Evolutionary conservation across 2,329 filamentous ascomycete species (phyloP).

Genomic region (Eutypella sp.): DNA sequence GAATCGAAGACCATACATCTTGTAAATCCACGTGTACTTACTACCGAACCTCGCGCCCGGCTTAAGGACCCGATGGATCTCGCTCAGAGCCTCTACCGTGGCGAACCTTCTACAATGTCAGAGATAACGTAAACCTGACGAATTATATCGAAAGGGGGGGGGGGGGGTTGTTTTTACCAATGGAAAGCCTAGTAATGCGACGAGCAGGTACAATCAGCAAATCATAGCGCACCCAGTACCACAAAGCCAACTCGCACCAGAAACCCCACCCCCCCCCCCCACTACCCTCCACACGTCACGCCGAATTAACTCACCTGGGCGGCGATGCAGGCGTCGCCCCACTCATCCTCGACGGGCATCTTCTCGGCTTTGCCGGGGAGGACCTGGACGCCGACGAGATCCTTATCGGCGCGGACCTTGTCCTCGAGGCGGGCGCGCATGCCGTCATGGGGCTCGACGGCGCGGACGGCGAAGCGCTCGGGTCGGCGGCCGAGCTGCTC

Average conservation of each 20-base stretch:
- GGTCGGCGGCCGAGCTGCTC: slow-evolving; percentile 52
- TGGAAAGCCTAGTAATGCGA: slow-evolving; percentile 33
- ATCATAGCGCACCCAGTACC: not conserved
- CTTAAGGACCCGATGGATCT: slow-evolving; percentile 63
- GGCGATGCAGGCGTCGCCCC: slow-evolving; percentile 60
- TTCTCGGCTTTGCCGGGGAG: slow-evolving; percentile 52
- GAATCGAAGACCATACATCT: not conserved
- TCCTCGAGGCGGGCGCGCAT: slow-evolving; percentile 26
- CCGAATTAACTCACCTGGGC: slow-evolving; percentile 53
- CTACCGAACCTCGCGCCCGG: slow-evolving; percentile 53
- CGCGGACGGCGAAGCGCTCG: slow-evolving; percentile 56
- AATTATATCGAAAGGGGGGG: not conserved
- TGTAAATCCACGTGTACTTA: too few relatives aligned
- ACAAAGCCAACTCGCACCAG: too few relatives aligned
- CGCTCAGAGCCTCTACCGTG: slow-evolving; percentile 53
- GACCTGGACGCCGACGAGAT: slow-evolving; percentile 49
- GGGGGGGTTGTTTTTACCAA: slow-evolving; percentile 39
- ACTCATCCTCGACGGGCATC: slow-evolving; percentile 51
- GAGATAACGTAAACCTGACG: not conserved
- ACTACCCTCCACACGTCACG: not conserved
- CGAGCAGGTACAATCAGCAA: too few relatives aligned
- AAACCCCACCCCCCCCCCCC: not conserved
- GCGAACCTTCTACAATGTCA: slow-evolving; percentile 53
- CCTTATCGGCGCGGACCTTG: slow-evolving; percentile 54
- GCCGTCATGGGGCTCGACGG: slow-evolving; percentile 59